These are phyloP conservation scores for Hanseniaspora occidentalis DNA, from an alignment of 805 yeast genomes.

Conservation along the genomic window DNA sequence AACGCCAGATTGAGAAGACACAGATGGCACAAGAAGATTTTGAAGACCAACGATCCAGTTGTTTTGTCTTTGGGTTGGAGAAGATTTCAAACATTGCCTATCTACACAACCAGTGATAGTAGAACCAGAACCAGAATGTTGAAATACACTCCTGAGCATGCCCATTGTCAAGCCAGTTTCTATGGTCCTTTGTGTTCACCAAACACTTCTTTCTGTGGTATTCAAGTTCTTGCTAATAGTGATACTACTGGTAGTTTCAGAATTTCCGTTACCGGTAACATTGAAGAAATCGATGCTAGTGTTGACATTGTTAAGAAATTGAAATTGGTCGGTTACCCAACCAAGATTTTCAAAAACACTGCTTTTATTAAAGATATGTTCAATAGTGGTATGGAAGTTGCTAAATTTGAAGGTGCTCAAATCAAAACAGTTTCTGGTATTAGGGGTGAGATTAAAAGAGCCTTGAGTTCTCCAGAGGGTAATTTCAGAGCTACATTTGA, in stretches of 20 bases:
- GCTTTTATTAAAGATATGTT: constrained; percentile 98
- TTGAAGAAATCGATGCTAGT: constrained; percentile 81
- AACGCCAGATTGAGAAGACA: constrained; percentile 94
- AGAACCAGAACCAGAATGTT: constrained; percentile 96
- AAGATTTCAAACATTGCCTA: constrained; percentile 91
- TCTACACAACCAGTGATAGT: constrained; percentile 93
- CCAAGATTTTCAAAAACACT: constrained; percentile 86
- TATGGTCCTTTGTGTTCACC: constrained; percentile 97
- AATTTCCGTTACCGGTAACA: constrained; percentile 93
- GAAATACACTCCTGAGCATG: constrained; percentile 96
- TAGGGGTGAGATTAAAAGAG: constrained; percentile 94
- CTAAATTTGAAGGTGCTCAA: constrained; percentile 95
- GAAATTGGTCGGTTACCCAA: constrained; percentile 90
- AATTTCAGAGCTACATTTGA: constrained; percentile 94
- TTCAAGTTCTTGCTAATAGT: constrained; percentile 72
- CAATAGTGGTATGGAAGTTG: constrained; percentile 81
- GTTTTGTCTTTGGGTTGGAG: constrained; percentile 95
- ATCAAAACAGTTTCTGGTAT: constrained; percentile 95
- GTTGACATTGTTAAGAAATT: constrained; percentile 91
- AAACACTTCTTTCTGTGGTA: constrained; percentile 93
- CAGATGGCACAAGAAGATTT: constrained; percentile 95
- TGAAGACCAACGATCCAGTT: constrained; percentile 91
- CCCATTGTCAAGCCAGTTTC: constrained; percentile 89
- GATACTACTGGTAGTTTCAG: constrained; percentile 84
- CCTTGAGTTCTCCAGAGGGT: constrained; percentile 89